These are phyloP conservation scores for Russula vinacea DNA, from an alignment of 768 basidiomycete genomes.

Conservation along the genomic window DNA sequence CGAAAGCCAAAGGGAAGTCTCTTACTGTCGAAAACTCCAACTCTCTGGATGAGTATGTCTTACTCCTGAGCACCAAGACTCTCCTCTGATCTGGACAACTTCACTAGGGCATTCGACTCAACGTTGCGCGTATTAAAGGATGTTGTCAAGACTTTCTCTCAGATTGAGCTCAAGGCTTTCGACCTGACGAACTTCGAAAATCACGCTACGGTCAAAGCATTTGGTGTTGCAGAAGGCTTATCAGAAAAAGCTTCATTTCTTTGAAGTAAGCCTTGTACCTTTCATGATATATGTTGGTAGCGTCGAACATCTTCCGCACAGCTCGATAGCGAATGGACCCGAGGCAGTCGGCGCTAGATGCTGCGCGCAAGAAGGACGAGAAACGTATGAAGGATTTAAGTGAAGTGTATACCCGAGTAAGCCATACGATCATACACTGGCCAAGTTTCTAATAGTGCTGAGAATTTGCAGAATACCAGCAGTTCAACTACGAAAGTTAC, in stretches of 20 bases:
- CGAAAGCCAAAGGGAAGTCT: not conserved
- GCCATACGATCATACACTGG: not conserved
- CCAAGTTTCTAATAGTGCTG: not conserved
- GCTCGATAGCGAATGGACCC: slow-evolving; percentile 6
- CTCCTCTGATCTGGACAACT: not conserved
- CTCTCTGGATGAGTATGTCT: slow-evolving; percentile 22
- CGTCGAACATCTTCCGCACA: not conserved
- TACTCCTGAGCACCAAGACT: not conserved
- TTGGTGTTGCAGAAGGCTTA: not conserved
- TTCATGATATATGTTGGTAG: not conserved
- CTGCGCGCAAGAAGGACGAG: slow-evolving; percentile 13
- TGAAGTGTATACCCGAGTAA: not conserved
- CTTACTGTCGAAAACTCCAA: slow-evolving; percentile 5
- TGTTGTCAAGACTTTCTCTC: slow-evolving; percentile 7
- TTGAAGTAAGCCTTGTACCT: slow-evolving; percentile 2
- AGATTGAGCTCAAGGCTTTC: not conserved
- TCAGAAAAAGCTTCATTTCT: slow-evolving; percentile 2
- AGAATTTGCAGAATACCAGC: not conserved
- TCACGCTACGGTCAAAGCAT: not conserved
- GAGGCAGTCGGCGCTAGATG: not conserved
- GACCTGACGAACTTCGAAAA: not conserved
- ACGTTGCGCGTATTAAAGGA: not conserved
- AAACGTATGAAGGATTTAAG: slow-evolving; percentile 12
- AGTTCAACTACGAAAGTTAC: not conserved
- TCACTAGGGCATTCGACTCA: slow-evolving; percentile 12